These are phyloP conservation scores for Coniochaeta hoffmannii DNA, from an alignment of 2,329 filamentous ascomycete genomes.

Conservation along the genomic window DNA sequence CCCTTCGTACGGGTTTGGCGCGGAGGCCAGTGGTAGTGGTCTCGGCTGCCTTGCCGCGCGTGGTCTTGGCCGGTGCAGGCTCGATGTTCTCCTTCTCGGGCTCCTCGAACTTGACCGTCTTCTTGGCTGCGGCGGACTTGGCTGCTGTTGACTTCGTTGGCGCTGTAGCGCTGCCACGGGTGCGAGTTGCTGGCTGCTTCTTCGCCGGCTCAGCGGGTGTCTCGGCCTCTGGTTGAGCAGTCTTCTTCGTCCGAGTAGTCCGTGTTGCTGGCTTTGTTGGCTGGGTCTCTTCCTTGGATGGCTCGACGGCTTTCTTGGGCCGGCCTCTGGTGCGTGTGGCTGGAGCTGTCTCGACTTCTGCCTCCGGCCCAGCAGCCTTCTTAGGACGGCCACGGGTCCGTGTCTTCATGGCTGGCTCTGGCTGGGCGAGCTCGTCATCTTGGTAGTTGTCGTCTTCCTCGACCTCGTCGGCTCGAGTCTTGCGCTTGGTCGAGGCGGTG, in stretches of 20 bases:
- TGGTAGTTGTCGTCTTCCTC: slow-evolving; percentile 35
- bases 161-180: slow-evolving; percentile 28
- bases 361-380: slow-evolving; percentile 27
- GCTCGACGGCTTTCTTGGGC: slow-evolving; percentile 21
- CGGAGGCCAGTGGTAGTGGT: slow-evolving; percentile 23
- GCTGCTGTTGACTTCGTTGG: slow-evolving; percentile 22
- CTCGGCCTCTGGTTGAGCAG: slow-evolving; percentile 11
- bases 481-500: slow-evolving; percentile 37
- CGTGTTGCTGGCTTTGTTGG: slow-evolving; percentile 3
- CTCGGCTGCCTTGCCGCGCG: slow-evolving; percentile 18
- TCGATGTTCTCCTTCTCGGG: slow-evolving; percentile 57
- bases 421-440: slow-evolving; percentile 14
- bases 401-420: slow-evolving; percentile 16
- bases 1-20: slow-evolving; percentile 17
- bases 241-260: slow-evolving; percentile 20
- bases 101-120: slow-evolving; percentile 56
- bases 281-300: slow-evolving; percentile 8
- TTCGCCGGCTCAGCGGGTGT: slow-evolving; percentile 5
- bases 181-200: slow-evolving; percentile 28
- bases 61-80: slow-evolving; percentile 21
- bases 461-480: slow-evolving; percentile 45
- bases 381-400: slow-evolving; percentile 39
- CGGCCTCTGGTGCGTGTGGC: slow-evolving; percentile 17
- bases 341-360: slow-evolving; percentile 18
- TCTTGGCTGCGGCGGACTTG: slow-evolving; percentile 43